A percentile compares a stretch with the other conserved stretches of the same genome.
Evolutionary conservation across 2,329 filamentous ascomycete species (phyloP).

Genomic region (Pezicula neosporulosa): DNA sequence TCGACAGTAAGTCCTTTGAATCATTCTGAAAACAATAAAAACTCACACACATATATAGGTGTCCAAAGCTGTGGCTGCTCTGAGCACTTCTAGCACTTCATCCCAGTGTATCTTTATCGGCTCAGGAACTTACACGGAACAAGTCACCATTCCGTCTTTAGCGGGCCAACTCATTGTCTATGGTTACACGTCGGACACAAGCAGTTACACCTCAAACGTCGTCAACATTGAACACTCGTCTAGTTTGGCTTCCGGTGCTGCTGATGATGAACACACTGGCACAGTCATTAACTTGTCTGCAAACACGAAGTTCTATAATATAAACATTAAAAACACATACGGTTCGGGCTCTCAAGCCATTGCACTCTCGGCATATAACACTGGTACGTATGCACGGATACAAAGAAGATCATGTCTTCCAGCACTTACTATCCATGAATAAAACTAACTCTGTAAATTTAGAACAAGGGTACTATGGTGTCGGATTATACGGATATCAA

Average conservation of each 20-base stretch:
- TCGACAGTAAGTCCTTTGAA: constrained; percentile 30
- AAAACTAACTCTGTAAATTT: no score
- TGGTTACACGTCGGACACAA: constrained; percentile 45
- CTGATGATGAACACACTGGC: constrained; percentile 36
- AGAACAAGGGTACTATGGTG: constrained; percentile 55
- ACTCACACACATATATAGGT: neutral
- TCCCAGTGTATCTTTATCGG: constrained; percentile 53
- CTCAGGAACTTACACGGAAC: constrained; percentile 53
- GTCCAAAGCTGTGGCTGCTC: constrained; percentile 24
- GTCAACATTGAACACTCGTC: constrained; percentile 41
- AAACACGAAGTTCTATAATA: constrained; percentile 55
- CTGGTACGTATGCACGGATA: constrained; percentile 2
- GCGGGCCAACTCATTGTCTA: constrained; percentile 49
- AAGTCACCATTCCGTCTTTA: constrained; percentile 47
- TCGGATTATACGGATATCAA: constrained; percentile 51
- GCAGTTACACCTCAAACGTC: constrained; percentile 44
- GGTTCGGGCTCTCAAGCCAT: constrained; percentile 48
- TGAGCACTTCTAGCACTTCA: constrained; percentile 40
- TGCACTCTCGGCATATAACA: constrained; percentile 47
- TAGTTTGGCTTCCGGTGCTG: constrained; percentile 35
- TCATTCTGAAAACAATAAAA: neutral
- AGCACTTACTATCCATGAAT: no score
- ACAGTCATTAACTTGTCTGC: constrained; percentile 31
- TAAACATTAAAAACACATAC: constrained; percentile 52
- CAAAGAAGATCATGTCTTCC: no score